Conservation (phyloP, 495 filamentous ascomycete species). For the Entonaema liquescens region DNA sequence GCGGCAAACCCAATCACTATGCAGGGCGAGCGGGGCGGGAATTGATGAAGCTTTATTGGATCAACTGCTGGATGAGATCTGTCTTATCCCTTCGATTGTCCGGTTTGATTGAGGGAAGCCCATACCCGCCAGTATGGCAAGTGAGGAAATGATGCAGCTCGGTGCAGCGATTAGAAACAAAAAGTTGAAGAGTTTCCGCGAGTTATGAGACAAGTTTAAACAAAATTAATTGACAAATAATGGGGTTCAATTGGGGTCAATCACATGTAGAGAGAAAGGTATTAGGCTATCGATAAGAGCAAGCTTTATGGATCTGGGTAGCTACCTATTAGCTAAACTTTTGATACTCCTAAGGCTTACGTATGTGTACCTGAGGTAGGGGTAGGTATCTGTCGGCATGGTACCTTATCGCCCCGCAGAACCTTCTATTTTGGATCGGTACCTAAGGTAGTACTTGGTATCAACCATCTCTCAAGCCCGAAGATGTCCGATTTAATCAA, state of each 20-base stretch:
- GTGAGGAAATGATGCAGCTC: conserved; percentile 11
- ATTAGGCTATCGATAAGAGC: too few species aligned
- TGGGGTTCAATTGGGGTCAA: conserved; percentile 14
- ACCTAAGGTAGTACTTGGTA: background rate
- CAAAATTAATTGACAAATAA: conserved; percentile 31
- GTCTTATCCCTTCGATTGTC: conserved; percentile 24
- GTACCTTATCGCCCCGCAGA: too few species aligned
- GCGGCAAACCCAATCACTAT: conserved; percentile 34
- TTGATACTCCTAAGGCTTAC: too few species aligned
- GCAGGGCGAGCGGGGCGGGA: conserved; percentile 36
- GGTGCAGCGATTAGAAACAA: conserved; percentile 8
- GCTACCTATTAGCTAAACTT: too few species aligned
- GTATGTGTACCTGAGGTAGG: too few species aligned
- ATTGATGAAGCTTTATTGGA: conserved; percentile 29
- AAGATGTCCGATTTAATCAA: background rate
- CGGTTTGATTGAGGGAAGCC: conserved; percentile 25
- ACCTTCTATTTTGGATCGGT: background rate
- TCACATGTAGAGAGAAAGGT: too few species aligned
- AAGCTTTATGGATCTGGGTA: too few species aligned
- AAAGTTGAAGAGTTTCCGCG: background rate
- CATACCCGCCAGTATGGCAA: conserved; percentile 24
- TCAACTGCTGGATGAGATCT: conserved; percentile 24
- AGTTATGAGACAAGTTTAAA: conserved; percentile 3
- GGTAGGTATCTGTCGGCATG: too few species aligned
- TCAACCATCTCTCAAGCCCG: background rate